A percentile compares a stretch with the other conserved stretches of the same genome.
Evolutionary conservation across 371 early-diverging fungal genomes (phyloP).

Genomic region (Mortierella sp.): DNA sequence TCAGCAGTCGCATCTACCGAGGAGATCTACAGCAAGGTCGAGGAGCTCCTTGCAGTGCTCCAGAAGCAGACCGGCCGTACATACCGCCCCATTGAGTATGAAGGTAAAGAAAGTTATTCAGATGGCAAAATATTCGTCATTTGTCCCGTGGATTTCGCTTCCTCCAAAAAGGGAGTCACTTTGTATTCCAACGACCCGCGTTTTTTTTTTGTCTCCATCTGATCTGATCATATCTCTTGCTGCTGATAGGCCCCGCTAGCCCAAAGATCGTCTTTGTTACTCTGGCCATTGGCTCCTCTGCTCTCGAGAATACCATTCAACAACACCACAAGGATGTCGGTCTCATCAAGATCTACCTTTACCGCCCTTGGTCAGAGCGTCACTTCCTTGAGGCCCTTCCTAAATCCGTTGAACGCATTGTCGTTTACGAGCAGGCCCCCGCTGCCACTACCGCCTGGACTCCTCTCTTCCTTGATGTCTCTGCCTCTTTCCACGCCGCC

Average conservation of each 20-base stretch:
- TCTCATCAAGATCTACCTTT: constrained; percentile 72
- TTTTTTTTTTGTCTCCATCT: neutral
- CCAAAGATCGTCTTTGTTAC: constrained; percentile 69
- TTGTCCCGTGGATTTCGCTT: constrained; percentile 41
- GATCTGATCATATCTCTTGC: constrained; percentile 1
- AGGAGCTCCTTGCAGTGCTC: constrained; percentile 37
- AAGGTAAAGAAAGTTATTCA: constrained; percentile 31
- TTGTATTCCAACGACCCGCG: constrained; percentile 3
- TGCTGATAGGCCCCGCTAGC: constrained; percentile 37
- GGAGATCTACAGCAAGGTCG: constrained; percentile 51
- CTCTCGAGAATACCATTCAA: constrained; percentile 58
- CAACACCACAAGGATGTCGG: constrained; percentile 62
- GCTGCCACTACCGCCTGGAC: constrained; percentile 78
- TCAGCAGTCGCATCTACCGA: constrained; percentile 24
- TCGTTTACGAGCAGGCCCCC: constrained; percentile 79
- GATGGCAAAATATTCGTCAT: constrained; percentile 47
- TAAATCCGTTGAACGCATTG: constrained; percentile 65
- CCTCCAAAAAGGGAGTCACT: constrained; percentile 11
- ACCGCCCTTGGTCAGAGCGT: constrained; percentile 73
- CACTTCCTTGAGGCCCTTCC: constrained; percentile 72
- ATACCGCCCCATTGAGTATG: constrained; percentile 52
- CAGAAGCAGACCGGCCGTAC: constrained; percentile 56
- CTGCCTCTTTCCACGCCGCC: constrained; percentile 72
- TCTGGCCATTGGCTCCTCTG: constrained; percentile 72
- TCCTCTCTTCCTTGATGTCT: constrained; percentile 84